Evolutionary conservation across 805 yeast species (phyloP).

Genomic region (Schwanniomyces polymorphus): DNA sequence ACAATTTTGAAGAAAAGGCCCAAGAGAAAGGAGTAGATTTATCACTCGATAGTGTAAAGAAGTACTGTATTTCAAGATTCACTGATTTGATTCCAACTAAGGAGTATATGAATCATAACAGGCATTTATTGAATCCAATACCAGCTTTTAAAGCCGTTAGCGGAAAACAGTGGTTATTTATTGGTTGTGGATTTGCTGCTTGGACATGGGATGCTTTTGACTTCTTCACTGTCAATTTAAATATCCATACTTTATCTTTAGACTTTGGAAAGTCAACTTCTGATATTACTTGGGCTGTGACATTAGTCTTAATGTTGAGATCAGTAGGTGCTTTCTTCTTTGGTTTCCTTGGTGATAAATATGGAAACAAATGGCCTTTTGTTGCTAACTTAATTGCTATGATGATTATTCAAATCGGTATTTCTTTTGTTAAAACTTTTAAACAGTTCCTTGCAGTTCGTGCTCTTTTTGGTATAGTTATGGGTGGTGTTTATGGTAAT

Average conservation of each 20-base stretch:
- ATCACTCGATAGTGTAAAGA: slow-evolving; percentile 18
- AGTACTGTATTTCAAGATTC: slow-evolving; percentile 46
- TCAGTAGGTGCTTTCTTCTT: slow-evolving; percentile 69
- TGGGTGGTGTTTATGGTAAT: slow-evolving; percentile 73
- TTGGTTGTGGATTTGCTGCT: slow-evolving; percentile 57
- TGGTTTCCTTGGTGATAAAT: slow-evolving; percentile 60
- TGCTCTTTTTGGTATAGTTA: slow-evolving; percentile 64
- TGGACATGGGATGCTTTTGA: slow-evolving; percentile 79
- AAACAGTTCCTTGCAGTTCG: slow-evolving; percentile 60
- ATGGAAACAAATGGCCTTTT: slow-evolving; percentile 71
- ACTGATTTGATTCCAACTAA: slow-evolving; percentile 50
- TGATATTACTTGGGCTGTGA: slow-evolving; percentile 70
- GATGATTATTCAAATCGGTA: slow-evolving; percentile 58
- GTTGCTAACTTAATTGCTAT: slow-evolving; percentile 52
- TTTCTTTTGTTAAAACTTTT: slow-evolving; percentile 64
- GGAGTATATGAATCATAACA: slow-evolving; percentile 37
- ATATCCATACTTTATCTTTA: slow-evolving; percentile 51
- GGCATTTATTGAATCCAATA: slow-evolving; percentile 40
- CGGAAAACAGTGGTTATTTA: slow-evolving; percentile 53
- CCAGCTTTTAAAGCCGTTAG: slow-evolving; percentile 37
- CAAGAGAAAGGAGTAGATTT: background rate
- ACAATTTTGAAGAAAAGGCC: background rate
- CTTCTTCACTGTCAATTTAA: slow-evolving; percentile 62
- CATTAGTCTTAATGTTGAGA: slow-evolving; percentile 69
- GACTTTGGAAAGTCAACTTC: slow-evolving; percentile 44